Base-by-base conservation (phyloP, 2,329 filamentous ascomycete species). In the Microsporum audouinii region DNA sequence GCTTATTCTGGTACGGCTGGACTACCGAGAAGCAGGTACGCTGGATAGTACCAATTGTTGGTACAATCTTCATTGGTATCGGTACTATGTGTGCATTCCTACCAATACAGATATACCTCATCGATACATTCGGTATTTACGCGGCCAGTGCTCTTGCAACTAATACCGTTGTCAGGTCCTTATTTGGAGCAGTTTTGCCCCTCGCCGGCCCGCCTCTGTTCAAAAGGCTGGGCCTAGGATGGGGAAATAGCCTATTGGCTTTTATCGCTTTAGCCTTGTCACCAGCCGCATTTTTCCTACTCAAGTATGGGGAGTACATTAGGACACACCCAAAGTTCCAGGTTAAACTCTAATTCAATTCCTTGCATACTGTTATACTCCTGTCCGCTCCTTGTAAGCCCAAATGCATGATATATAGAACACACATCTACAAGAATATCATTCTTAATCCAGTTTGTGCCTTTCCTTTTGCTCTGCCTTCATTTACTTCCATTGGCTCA, bases 231-330 rank as follows among this genome's bases (percentile, higher is more conserved):
- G 85, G 85, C 0, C 78, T 85, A 17, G 80, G 79, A 0, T 86
- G 84, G 39, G 86, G 82, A 0, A 78, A 80, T 5, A 83, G 77
- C 64, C 79, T 88, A 3, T 80, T 87, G 7, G 87, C 80, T 0
- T 78, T 79, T 17, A 70, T 80, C 63, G 72, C 75, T 2, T 68
- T 75, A 23, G 66, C 71, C n/a, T 61, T 80, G 61, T 71, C 76
- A 41, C 72, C 73, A 0, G 71, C 78, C 57, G 76, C 77, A 0
- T 76, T 73, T 67, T 57, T 75, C 2, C 71, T 76, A 59, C 75
- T 75, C 61, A 71, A 67, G 31, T 77, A 72, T 57, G 74, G 76
- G 43, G 65, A 71, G 27, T 64, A 63, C 8, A 74, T 75, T 51
- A 63, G 76, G 62, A 67, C 65, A 2, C 23, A 29, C 17, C 43